A percentile compares a stretch with the other conserved stretches of the same genome.
phyloP scores from a whole-genome alignment of 495 filamentous ascomycete species.

The Bathelium albidoporum region DNA sequence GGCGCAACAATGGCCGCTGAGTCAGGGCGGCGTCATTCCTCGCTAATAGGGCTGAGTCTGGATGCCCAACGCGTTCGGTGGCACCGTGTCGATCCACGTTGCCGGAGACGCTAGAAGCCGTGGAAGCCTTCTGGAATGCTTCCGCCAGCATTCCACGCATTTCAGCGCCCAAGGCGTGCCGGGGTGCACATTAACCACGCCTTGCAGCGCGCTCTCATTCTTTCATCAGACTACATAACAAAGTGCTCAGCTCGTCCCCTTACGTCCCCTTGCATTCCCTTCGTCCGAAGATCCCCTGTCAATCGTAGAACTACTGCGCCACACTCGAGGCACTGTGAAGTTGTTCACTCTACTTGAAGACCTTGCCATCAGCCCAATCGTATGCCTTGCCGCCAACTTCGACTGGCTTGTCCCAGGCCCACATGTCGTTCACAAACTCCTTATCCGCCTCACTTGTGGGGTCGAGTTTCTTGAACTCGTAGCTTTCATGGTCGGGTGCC shows the following conservation, averaged over 20 bases:
- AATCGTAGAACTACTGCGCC: neutral
- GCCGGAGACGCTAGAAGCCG: neutral
- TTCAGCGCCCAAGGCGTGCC: neutral
- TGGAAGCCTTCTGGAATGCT: constrained; percentile 1
- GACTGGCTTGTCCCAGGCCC: constrained; percentile 80
- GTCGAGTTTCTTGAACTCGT: constrained; percentile 92
- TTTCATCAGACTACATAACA: neutral
- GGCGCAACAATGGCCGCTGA: too few species aligned
- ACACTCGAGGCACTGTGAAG: neutral
- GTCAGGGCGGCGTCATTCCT: constrained; percentile 5
- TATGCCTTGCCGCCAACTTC: constrained; percentile 71
- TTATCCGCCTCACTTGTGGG: constrained; percentile 68
- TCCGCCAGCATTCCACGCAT: neutral
- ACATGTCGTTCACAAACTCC: constrained; percentile 75
- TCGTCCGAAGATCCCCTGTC: neutral
- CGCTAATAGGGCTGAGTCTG: neutral
- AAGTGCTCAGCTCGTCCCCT: neutral
- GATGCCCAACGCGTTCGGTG: neutral
- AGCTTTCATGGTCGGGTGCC: constrained; percentile 94
- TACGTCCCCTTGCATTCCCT: neutral
- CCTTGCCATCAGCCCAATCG: constrained; percentile 76
- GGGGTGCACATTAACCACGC: neutral
- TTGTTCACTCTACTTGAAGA: constrained; percentile 75
- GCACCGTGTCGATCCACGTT: neutral
- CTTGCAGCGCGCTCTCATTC: neutral